Evolutionary conservation across 768 basidiomycete species (phyloP).

Genomic region (Amanita exitialis): DNA sequence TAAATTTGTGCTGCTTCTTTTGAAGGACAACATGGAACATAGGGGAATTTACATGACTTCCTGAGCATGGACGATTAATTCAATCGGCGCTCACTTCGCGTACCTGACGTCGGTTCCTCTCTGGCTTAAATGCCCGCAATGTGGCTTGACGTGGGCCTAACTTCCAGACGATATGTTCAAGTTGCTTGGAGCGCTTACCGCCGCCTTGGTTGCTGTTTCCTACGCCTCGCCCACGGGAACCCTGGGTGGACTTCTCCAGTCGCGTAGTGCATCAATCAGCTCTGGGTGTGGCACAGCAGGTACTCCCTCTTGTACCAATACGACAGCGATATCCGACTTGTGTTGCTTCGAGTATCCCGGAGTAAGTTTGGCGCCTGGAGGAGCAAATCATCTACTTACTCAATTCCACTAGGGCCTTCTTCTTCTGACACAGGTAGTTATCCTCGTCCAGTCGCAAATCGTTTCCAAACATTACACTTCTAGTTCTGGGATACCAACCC

Average conservation of each 20-base stretch:
- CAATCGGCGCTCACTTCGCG: no score
- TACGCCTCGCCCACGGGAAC: not conserved
- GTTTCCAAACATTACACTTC: not conserved
- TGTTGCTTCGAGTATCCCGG: constrained; percentile 6
- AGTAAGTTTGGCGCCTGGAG: not conserved
- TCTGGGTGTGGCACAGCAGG: constrained; percentile 47
- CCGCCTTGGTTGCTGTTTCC: not conserved
- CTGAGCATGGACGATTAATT: no score
- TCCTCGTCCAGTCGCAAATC: not conserved
- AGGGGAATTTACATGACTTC: no score
- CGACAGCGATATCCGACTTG: constrained; percentile 21
- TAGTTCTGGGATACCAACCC: constrained; percentile 7
- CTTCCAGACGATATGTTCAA: not conserved
- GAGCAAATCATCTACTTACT: not conserved
- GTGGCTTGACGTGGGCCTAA: no score
- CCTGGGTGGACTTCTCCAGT: not conserved
- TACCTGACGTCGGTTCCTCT: no score
- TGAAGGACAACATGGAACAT: no score
- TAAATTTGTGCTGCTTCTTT: no score
- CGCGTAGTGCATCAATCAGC: constrained; percentile 1
- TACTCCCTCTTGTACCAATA: constrained; percentile 44
- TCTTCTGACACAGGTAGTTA: constrained; percentile 1
- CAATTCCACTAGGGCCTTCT: not conserved
- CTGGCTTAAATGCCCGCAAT: no score
- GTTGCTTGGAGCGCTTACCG: not conserved